Evolutionary conservation across 805 yeast species (phyloP).

Genomic region (Hanseniaspora mollemarum): DNA sequence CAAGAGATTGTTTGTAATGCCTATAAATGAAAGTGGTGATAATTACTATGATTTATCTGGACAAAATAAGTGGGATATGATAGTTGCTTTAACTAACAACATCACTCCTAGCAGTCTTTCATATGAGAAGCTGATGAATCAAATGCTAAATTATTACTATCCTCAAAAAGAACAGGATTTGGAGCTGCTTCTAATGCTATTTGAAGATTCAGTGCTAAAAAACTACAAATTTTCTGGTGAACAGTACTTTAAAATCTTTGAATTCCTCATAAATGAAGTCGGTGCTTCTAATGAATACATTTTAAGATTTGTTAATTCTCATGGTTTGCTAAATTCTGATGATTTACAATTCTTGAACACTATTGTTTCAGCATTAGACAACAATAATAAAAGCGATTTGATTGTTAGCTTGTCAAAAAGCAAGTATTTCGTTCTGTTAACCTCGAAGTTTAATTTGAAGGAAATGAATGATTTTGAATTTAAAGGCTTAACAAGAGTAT

Average conservation of each 20-base stretch:
- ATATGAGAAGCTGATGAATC: constrained; percentile 18
- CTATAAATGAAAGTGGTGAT: not conserved
- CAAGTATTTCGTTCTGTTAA: constrained; percentile 26
- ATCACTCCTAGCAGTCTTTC: constrained; percentile 19
- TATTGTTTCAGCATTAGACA: constrained; percentile 21
- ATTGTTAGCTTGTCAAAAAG: constrained; percentile 24
- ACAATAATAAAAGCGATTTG: constrained; percentile 21
- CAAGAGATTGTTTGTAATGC: constrained; percentile 1
- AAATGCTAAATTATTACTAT: constrained; percentile 20
- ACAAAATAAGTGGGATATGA: not conserved
- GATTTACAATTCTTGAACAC: constrained; percentile 28
- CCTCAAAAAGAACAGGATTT: constrained; percentile 20
- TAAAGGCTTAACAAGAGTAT: constrained; percentile 28
- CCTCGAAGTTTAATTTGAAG: constrained; percentile 20
- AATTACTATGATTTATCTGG: not conserved
- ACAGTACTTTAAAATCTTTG: constrained; percentile 29
- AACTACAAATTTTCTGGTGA: constrained; percentile 26
- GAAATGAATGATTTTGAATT: constrained; percentile 21
- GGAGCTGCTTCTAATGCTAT: constrained; percentile 28
- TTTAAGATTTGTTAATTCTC: constrained; percentile 28
- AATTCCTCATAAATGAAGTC: constrained; percentile 25
- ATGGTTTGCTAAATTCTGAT: constrained; percentile 25
- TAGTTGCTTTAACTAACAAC: not conserved
- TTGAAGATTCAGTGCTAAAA: constrained; percentile 34
- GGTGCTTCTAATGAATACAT: constrained; percentile 27